Evolutionary conservation across 1,284 basidiomycete species (phyloP), one percentile per base, ranked within the genome.

Genomic region (Athelia psychrophila): DNA sequence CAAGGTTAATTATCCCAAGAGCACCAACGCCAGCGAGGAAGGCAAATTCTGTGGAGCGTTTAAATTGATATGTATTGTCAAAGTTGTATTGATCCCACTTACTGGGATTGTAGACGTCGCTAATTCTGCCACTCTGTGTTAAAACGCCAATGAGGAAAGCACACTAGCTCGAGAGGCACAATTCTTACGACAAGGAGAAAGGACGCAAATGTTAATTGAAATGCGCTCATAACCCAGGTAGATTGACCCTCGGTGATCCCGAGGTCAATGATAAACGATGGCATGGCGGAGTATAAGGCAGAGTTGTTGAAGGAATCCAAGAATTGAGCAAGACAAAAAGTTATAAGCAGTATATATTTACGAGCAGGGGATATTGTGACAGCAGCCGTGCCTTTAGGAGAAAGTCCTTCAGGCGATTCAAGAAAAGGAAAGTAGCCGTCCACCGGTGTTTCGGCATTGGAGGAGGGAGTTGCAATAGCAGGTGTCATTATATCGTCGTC

Each of bases 181-280:
- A 45, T 19, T 62, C 62, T 15, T 55, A 67, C 66, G 19, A 62
- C 47, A 35, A 66, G 61, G 10, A 67, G 58, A 35, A 73, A 66
- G 15, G 70, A 58, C 3, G 72, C 67, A 54, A 70, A 73, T 1
- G 71, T 74, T 24, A 74, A 56, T 50, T 69, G 64, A 56, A 66
- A 73, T 8, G 65, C 68, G 53, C 67, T 65, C 23, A 70, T 57
- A 18, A 72, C 36, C 71, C 72, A 73, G 42, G 64, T 65, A 8
- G 62, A 53, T 25, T 69, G 58, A 49, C 54, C 59, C 33, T 59
- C 56, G 3, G 53, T 51, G 22, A 68, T 63, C 9, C 55, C 44
- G 9, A 69, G 56, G 23, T 60, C 51, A 1, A 45, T 38, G 10
- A 57, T 54, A n/a, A 69, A 60, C 2, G 57, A 51, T 1, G 70